A percentile compares a stretch with the other conserved stretches of the same genome.
Evolutionary conservation across 1,284 basidiomycete genomes (phyloP).

Genomic region (Trichosporon sp.): DNA sequence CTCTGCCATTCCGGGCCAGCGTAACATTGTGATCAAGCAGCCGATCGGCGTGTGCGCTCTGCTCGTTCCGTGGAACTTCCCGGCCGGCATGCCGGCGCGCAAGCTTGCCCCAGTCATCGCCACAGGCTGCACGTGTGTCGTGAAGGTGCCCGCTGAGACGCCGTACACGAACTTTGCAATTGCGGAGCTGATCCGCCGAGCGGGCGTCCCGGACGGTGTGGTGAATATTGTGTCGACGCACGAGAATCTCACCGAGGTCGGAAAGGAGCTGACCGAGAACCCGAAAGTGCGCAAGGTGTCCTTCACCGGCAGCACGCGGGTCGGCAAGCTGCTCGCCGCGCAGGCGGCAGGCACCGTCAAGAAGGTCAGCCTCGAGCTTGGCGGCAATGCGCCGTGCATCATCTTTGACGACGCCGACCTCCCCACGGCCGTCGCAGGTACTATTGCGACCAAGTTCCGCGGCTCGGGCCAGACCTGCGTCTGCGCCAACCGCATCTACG

Average conservation of each 20-base stretch:
- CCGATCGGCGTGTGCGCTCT: constrained; percentile 62
- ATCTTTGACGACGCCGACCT: constrained; percentile 96
- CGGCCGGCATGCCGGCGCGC: constrained; percentile 71
- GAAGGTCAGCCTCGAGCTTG: constrained; percentile 74
- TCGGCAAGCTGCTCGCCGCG: constrained; percentile 82
- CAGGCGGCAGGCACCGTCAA: constrained; percentile 83
- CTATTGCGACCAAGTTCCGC: constrained; percentile 86
- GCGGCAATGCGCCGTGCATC: constrained; percentile 45
- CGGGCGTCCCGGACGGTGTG: constrained; percentile 89
- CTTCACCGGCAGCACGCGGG: constrained; percentile 84
- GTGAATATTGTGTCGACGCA: constrained; percentile 78
- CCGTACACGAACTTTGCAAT: constrained; percentile 85
- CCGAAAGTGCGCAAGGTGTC: constrained; percentile 62
- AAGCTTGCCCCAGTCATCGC: constrained; percentile 63
- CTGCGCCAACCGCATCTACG: constrained; percentile 46
- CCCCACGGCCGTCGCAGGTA: constrained; percentile 87
- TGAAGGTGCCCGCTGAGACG: constrained; percentile 94
- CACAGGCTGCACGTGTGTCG: constrained; percentile 90
- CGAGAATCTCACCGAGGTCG: constrained; percentile 38
- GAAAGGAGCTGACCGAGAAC: constrained; percentile 45
- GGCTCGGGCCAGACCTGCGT: constrained; percentile 74
- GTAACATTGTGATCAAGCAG: constrained; percentile 91
- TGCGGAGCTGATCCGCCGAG: constrained; percentile 65
- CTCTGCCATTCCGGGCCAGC: constrained; percentile 61
- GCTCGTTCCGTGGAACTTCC: constrained; percentile 67